Conservation (phyloP, 1,139 yeast genomes). For the Zygosaccharomyces pseudobailii region DNA sequence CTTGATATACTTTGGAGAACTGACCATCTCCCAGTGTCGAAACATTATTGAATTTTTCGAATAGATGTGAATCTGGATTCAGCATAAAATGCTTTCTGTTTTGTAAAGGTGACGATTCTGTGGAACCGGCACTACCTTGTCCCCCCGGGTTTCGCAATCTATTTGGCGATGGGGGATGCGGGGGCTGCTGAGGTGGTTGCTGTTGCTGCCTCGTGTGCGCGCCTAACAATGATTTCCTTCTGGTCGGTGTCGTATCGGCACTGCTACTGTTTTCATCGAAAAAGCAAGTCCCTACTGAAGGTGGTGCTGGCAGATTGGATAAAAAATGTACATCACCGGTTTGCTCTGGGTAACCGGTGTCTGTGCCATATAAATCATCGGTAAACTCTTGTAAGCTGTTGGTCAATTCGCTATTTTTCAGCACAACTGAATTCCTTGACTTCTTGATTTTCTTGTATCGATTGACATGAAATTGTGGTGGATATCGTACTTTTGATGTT, state of each 20-base stretch:
- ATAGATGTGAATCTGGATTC: constrained; percentile 44
- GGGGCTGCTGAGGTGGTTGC: not conserved
- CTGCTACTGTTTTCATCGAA: constrained; percentile 9
- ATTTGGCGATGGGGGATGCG: not conserved
- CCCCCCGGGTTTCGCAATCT: not conserved
- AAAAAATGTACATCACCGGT: constrained; percentile 12
- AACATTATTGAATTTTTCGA: constrained; percentile 67
- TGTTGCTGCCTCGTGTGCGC: constrained; percentile 4
- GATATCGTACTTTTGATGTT: constrained; percentile 7
- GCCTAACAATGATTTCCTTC: constrained; percentile 12
- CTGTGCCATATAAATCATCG: constrained; percentile 34
- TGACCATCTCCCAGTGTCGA: constrained; percentile 77
- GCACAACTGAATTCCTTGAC: constrained; percentile 30
- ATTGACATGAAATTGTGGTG: constrained; percentile 14
- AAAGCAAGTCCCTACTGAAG: not conserved
- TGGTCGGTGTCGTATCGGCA: constrained; percentile 24
- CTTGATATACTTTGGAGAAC: constrained; percentile 81
- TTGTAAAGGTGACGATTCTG: constrained; percentile 12
- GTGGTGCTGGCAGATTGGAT: constrained; percentile 11
- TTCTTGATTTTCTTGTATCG: constrained; percentile 25
- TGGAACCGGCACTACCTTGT: not conserved
- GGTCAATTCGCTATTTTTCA: constrained; percentile 31
- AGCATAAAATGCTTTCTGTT: constrained; percentile 35
- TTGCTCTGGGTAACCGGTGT: constrained; percentile 14
- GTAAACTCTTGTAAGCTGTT: constrained; percentile 34